Evolutionary conservation across 148 eudicot genomes (phyloP).

Genomic region (Polygonum maritimum): DNA sequence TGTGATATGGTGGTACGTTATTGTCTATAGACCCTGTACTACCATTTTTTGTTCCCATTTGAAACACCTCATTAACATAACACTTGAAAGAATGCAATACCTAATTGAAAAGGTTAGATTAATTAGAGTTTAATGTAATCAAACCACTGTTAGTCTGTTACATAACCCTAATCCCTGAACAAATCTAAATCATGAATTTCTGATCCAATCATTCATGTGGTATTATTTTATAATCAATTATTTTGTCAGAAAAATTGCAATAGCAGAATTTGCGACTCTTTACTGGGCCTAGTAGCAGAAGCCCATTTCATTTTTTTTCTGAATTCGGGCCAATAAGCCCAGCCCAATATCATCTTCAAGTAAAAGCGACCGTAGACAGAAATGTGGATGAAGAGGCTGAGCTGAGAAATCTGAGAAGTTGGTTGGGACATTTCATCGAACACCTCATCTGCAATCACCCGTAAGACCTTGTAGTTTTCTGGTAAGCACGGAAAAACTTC

Average conservation of each 20-base stretch:
- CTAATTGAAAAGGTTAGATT: not conserved
- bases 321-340: not conserved
- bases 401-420: not conserved
- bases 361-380: not conserved
- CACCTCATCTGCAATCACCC: not conserved
- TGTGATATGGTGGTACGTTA: slow-evolving; percentile 2
- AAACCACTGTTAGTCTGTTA: no score
- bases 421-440: slow-evolving; percentile 4
- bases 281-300: not conserved
- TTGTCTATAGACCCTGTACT: not conserved
- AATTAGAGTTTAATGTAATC: no score
- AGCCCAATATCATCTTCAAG: not conserved
- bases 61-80: not conserved
- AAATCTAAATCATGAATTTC: no score
- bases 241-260: no score
- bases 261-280: not conserved
- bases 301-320: not conserved
- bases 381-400: not conserved
- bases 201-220: no score
- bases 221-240: no score
- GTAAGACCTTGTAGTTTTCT: not conserved
- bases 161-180: no score
- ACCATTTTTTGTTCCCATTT: not conserved
- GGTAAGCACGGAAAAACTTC: slow-evolving; percentile 2
- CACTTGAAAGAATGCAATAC: not conserved